phyloP scores from a whole-genome alignment of 2,329 filamentous ascomycete genomes.

The Talaromyces sp. region DNA sequence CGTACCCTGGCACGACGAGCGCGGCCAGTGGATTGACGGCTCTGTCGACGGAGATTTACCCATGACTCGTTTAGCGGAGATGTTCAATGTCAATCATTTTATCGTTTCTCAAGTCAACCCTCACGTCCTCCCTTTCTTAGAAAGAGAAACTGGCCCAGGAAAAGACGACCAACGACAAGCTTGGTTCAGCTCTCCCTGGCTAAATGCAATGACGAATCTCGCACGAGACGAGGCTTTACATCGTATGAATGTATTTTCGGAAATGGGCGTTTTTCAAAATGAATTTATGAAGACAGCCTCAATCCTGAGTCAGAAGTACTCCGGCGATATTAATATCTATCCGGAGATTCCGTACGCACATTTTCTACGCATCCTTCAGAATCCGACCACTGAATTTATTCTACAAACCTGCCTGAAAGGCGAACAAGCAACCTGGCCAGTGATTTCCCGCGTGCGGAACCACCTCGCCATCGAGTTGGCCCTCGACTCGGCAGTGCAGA shows the following conservation, averaged over 20 bases:
- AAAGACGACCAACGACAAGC: conserved; percentile 29
- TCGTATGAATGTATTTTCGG: conserved; percentile 73
- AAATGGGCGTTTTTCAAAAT: conserved; percentile 76
- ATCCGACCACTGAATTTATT: conserved; percentile 87
- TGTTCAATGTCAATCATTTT: conserved; percentile 98
- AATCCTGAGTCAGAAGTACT: conserved; percentile 85
- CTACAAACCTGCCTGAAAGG: conserved; percentile 69
- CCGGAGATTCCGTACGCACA: conserved; percentile 73
- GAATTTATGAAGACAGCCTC: conserved; percentile 73
- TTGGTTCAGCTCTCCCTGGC: conserved; percentile 49
- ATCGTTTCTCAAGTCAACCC: conserved; percentile 97
- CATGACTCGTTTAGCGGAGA: conserved; percentile 82
- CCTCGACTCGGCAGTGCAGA: conserved; percentile 48
- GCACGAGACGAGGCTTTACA: conserved; percentile 78
- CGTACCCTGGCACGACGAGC: conserved; percentile 78
- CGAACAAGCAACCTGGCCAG: conserved; percentile 88
- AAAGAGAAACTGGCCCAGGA: conserved; percentile 61
- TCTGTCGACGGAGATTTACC: conserved; percentile 93
- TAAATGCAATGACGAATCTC: conserved; percentile 65
- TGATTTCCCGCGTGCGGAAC: conserved; percentile 78
- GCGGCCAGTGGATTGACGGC: conserved; percentile 86
- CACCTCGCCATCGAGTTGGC: conserved; percentile 86
- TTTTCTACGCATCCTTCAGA: conserved; percentile 72
- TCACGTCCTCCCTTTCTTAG: conserved; percentile 82
- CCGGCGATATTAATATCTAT: conserved; percentile 90